Conservation (phyloP, 768 basidiomycete genomes). For the Crucibulum laeve region DNA sequence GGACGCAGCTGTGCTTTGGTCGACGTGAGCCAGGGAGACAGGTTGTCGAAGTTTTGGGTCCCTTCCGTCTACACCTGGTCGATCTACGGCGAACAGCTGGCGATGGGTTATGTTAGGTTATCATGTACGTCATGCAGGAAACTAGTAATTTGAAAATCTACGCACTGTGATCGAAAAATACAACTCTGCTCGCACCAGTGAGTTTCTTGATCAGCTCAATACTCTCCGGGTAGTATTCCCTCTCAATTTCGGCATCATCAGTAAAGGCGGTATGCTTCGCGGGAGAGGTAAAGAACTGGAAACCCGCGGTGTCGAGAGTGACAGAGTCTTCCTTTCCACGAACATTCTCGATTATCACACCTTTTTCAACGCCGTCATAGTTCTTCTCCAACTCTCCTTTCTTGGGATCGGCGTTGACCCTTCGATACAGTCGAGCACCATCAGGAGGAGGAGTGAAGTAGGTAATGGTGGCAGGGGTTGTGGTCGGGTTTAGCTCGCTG, state of each 20-base stretch:
- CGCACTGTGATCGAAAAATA: constrained; percentile 64
- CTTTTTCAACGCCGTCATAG: constrained; percentile 17
- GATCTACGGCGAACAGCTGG: constrained; percentile 44
- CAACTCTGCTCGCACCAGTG: constrained; percentile 52
- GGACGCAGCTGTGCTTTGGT: constrained; percentile 44
- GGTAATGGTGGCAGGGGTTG: constrained; percentile 24
- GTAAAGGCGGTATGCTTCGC: constrained; percentile 43
- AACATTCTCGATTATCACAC: constrained; percentile 47
- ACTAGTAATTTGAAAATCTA: constrained; percentile 1
- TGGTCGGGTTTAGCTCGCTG: constrained; percentile 7
- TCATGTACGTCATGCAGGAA: not conserved
- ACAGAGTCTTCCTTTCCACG: constrained; percentile 43
- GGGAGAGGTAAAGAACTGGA: constrained; percentile 36
- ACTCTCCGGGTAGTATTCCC: constrained; percentile 60
- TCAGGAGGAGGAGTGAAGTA: constrained; percentile 35
- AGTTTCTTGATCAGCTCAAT: constrained; percentile 49
- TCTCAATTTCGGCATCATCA: constrained; percentile 39
- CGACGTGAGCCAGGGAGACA: constrained; percentile 42
- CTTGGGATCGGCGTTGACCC: constrained; percentile 26
- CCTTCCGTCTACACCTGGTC: constrained; percentile 30
- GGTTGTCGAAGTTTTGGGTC: constrained; percentile 38
- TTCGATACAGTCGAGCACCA: constrained; percentile 34
- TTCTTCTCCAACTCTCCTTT: constrained; percentile 34
- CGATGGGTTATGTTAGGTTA: not conserved
- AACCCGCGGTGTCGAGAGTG: constrained; percentile 48